Conservation (phyloP, 495 filamentous ascomycete genomes). For the Aspergillus campestris region DNA sequence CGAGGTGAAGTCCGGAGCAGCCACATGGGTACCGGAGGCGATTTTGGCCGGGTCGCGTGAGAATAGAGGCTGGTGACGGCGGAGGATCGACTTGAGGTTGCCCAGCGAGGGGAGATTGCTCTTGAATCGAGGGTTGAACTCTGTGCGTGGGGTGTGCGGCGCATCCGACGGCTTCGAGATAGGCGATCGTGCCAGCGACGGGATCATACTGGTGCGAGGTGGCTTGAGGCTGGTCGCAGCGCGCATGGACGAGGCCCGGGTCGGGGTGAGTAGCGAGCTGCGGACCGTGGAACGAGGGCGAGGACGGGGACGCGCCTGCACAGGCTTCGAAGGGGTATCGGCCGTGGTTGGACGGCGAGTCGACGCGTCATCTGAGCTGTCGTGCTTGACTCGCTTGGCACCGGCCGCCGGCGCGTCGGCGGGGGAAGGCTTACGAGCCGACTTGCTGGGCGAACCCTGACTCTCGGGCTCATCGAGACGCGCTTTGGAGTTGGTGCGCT, state of each 20-base stretch:
- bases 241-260: conserved; percentile 68
- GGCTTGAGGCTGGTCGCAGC: conserved; percentile 47
- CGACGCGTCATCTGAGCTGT: conserved; percentile 50
- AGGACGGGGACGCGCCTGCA: conserved; percentile 28
- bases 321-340: conserved; percentile 33
- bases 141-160: conserved; percentile 38
- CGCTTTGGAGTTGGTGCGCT: conserved; percentile 69
- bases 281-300: conserved; percentile 27
- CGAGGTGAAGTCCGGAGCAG: conserved; percentile 38
- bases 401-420: conserved; percentile 16
- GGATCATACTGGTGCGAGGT: conserved; percentile 45
- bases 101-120: conserved; percentile 30
- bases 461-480: conserved; percentile 51
- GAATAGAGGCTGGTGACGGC: conserved; percentile 51
- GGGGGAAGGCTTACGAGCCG: conserved; percentile 29
- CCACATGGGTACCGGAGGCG: conserved; percentile 51
- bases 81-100: conserved; percentile 54
- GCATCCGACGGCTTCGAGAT: conserved; percentile 32
- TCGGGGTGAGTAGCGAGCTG: conserved; percentile 63
- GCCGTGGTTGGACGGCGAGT: conserved; percentile 29
- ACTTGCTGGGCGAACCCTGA: conserved; percentile 23
- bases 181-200: conserved; percentile 43
- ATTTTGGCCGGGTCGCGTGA: conserved; percentile 52
- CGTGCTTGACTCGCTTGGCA: conserved; percentile 59
- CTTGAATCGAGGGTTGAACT: conserved; percentile 41